phyloP scores from a whole-genome alignment of 331 rosid species.

The Erythrophleum ivorense region DNA sequence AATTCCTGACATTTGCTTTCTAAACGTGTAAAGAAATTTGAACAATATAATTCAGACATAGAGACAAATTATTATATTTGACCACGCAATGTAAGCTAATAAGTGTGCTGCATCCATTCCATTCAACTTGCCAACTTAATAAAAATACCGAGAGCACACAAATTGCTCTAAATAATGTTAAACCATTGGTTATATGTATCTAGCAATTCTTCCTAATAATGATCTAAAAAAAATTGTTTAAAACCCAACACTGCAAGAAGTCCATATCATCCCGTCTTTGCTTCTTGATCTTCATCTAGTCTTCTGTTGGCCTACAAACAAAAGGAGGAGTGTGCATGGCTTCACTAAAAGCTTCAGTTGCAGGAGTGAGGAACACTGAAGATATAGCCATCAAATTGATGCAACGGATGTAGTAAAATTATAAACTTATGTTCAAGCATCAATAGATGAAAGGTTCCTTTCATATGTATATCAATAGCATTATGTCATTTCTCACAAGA shows the following conservation, averaged over 20 bases:
- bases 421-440: slow-evolving; percentile 33
- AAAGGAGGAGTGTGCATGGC: slow-evolving; percentile 48
- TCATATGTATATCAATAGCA: slow-evolving; percentile 24
- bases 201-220: slow-evolving; percentile 37
- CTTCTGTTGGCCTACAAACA: slow-evolving; percentile 82
- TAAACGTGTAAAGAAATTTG: slow-evolving; percentile 2
- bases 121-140: slow-evolving; percentile 31
- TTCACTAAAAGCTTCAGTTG: slow-evolving; percentile 49
- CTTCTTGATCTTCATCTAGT: slow-evolving; percentile 81
- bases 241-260: slow-evolving; percentile 44
- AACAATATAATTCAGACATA: slow-evolving; percentile 21
- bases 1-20: background rate
- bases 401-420: slow-evolving; percentile 24
- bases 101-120: slow-evolving; percentile 30
- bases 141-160: slow-evolving; percentile 35
- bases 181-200: slow-evolving; percentile 26
- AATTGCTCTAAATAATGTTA: slow-evolving; percentile 35
- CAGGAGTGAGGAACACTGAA: slow-evolving; percentile 38
- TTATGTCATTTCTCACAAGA: slow-evolving; percentile 23
- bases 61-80: slow-evolving; percentile 27
- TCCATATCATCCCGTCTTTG: slow-evolving; percentile 60
- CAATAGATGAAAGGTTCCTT: slow-evolving; percentile 24
- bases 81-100: slow-evolving; percentile 16
- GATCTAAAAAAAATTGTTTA: slow-evolving; percentile 20
- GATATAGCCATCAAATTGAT: slow-evolving; percentile 42